A percentile compares a stretch with the other conserved stretches of the same genome.
These are phyloP conservation scores for Dactylorhiza incarnata DNA, from an alignment of 106 monocot species.

Conservation along the genomic window DNA sequence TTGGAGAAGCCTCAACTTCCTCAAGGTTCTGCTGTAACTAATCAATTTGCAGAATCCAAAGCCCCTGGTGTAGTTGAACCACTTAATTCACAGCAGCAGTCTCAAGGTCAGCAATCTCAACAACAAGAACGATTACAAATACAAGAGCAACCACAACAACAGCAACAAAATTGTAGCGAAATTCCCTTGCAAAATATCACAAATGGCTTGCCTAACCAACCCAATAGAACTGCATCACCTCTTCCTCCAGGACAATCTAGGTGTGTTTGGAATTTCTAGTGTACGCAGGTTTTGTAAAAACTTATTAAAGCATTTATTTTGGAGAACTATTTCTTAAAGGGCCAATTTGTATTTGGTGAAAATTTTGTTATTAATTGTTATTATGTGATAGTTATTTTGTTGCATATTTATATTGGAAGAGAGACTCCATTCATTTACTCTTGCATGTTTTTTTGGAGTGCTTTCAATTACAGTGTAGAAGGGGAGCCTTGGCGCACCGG, in stretches of 20 bases:
- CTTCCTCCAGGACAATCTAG: constrained; percentile 99
- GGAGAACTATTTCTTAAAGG: constrained; percentile 20
- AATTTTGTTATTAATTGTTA: constrained; percentile 2
- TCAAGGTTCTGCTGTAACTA: constrained; percentile 26
- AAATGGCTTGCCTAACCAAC: constrained; percentile 57
- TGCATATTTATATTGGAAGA: constrained; percentile 2
- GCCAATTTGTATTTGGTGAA: constrained; percentile 31
- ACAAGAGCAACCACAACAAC: constrained; percentile 20
- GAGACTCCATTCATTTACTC: neutral
- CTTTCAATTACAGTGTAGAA: neutral
- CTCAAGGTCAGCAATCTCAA: constrained; percentile 29
- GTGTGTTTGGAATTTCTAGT: constrained; percentile 91
- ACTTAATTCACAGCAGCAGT: constrained; percentile 30
- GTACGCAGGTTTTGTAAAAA: constrained; percentile 34
- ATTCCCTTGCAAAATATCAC: constrained; percentile 37
- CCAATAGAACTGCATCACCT: constrained; percentile 64
- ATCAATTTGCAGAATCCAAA: constrained; percentile 29
- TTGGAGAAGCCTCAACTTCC: constrained; percentile 47
- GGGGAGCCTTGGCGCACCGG: too few species aligned
- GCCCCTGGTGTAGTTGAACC: constrained; percentile 19
- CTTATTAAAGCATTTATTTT: constrained; percentile 23
- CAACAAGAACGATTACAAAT: constrained; percentile 17
- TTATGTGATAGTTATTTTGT: neutral
- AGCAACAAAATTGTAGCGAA: constrained; percentile 32
- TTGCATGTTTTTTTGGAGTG: neutral